phyloP scores from a whole-genome alignment of 768 basidiomycete genomes.

The Collybia sordida region DNA sequence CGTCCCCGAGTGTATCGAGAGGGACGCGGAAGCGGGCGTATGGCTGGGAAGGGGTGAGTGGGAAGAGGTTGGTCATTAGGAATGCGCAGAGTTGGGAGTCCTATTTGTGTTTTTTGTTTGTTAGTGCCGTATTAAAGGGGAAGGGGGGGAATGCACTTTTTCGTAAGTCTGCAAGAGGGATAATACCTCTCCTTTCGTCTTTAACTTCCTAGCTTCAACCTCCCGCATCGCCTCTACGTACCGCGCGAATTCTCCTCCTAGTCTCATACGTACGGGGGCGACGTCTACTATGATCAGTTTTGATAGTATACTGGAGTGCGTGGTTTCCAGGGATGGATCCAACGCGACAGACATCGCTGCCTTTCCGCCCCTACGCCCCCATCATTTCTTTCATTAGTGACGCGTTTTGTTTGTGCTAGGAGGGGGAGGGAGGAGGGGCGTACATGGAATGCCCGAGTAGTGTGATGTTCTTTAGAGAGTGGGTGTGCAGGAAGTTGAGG shows the following conservation, averaged over 20 bases:
- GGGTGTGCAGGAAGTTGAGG: slow-evolving; percentile 56
- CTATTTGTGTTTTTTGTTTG: slow-evolving; percentile 34
- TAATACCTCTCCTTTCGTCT: slow-evolving; percentile 64
- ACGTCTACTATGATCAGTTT: slow-evolving; percentile 78
- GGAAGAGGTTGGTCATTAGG: slow-evolving; percentile 74
- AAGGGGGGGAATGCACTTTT: slow-evolving; percentile 38
- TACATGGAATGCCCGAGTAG: slow-evolving; percentile 89
- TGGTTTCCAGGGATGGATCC: slow-evolving; percentile 28
- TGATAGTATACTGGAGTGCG: slow-evolving; percentile 32
- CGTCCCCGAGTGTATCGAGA: slow-evolving; percentile 54
- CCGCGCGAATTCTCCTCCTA: slow-evolving; percentile 57
- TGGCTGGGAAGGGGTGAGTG: slow-evolving; percentile 22
- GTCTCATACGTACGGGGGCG: slow-evolving; percentile 54
- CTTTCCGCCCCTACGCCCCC: slow-evolving; percentile 89
- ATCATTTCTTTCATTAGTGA: background rate
- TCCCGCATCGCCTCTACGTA: slow-evolving; percentile 73
- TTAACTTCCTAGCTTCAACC: slow-evolving; percentile 53
- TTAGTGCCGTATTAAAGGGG: background rate
- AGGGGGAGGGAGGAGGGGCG: slow-evolving; percentile 19
- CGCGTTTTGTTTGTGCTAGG: slow-evolving; percentile 2
- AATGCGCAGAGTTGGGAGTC: slow-evolving; percentile 70
- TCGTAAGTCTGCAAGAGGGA: slow-evolving; percentile 61
- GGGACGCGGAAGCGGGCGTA: slow-evolving; percentile 68
- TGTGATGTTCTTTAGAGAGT: slow-evolving; percentile 55
- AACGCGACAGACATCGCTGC: slow-evolving; percentile 69